phyloP scores from a whole-genome alignment of 345 rosid species.

The Boechera retrofracta region DNA sequence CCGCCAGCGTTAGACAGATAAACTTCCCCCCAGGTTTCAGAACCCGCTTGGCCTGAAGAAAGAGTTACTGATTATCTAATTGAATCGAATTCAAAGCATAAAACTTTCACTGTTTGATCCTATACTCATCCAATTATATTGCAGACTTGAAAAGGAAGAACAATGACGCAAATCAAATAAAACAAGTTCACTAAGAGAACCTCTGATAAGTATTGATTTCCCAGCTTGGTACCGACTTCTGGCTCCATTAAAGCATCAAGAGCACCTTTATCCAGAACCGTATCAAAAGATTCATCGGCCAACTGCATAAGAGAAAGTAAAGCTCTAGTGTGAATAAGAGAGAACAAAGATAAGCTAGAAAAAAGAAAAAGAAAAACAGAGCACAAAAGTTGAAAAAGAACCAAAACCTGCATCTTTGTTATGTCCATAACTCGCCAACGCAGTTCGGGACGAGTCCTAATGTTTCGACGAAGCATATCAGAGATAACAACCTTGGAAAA shows the following conservation, averaged over 20 bases:
- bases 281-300: conserved; percentile 60
- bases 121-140: background rate
- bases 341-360: conserved; percentile 10
- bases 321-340: background rate
- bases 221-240: conserved; percentile 72
- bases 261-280: conserved; percentile 91
- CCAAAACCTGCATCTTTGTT: conserved; percentile 71
- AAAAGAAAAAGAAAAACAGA: conserved; percentile 1
- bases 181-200: conserved; percentile 41
- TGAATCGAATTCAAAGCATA: background rate
- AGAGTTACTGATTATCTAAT: background rate
- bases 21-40: conserved; percentile 76
- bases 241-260: conserved; percentile 99
- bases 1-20: conserved; percentile 83
- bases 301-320: conserved; percentile 50
- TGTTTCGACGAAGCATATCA: conserved; percentile 87
- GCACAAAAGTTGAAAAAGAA: background rate
- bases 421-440: conserved; percentile 98
- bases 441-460: conserved; percentile 72
- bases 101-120: conserved; percentile 23
- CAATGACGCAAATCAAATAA: background rate
- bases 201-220: conserved; percentile 81
- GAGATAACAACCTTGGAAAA: conserved; percentile 90
- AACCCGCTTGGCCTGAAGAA: conserved; percentile 75
- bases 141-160: too few species aligned